Evolutionary conservation across 2,329 filamentous ascomycete species (phyloP).

Genomic region (Diaporthe caulivora): DNA sequence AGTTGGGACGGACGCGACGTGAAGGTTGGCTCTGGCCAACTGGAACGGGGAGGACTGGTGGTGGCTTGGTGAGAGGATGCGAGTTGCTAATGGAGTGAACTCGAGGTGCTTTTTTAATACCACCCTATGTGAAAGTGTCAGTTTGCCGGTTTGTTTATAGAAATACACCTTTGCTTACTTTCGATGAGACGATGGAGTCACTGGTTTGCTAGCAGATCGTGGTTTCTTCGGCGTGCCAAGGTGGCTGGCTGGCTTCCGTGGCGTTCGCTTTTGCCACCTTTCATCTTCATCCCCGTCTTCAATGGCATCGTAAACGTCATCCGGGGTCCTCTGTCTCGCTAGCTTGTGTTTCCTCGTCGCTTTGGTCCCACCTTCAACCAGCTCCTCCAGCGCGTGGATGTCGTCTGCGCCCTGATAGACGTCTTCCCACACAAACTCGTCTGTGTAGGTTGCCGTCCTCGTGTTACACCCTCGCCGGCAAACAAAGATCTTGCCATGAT

Average conservation of each 20-base stretch:
- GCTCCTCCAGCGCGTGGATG: constrained; percentile 73
- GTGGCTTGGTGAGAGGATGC: constrained; percentile 81
- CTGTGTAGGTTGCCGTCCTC: constrained; percentile 88
- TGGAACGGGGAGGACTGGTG: constrained; percentile 90
- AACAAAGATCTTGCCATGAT: constrained; percentile 88
- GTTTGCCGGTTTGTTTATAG: constrained; percentile 48
- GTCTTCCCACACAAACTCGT: constrained; percentile 93
- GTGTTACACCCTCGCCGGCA: constrained; percentile 92
- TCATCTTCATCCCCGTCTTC: constrained; percentile 50
- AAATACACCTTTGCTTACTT: constrained; percentile 56
- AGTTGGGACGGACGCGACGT: constrained; percentile 92
- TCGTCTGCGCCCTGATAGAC: constrained; percentile 76
- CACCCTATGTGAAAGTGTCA: constrained; percentile 58
- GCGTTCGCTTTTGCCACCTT: constrained; percentile 49
- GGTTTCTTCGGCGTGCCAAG: constrained; percentile 68
- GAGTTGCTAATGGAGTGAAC: constrained; percentile 94
- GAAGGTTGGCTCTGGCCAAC: constrained; percentile 86
- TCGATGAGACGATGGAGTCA: constrained; percentile 57
- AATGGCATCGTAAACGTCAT: constrained; percentile 48
- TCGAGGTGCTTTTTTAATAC: constrained; percentile 89
- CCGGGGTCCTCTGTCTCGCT: constrained; percentile 46
- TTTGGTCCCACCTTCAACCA: constrained; percentile 80
- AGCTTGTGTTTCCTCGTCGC: constrained; percentile 67
- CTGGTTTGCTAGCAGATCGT: constrained; percentile 60
- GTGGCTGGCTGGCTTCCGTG: constrained; percentile 47